Base-by-base conservation (phyloP, 2,329 filamentous ascomycete genomes). In the Moelleriella libera region DNA sequence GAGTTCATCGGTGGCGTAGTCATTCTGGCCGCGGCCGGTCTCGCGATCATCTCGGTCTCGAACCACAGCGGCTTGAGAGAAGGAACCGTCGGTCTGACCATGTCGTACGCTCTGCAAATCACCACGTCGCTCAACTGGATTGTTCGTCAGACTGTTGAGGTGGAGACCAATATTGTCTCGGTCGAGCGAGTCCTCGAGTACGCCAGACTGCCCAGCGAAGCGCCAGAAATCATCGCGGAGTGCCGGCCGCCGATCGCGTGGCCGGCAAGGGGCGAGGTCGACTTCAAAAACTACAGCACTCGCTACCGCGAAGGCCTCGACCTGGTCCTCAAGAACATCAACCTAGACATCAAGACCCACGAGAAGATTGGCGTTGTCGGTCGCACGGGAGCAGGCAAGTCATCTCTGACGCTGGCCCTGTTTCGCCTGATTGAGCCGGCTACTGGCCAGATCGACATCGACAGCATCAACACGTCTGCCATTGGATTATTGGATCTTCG, bases 121-220 rank as follows among this genome's bases (percentile, higher is more conserved):
- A 98, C 92, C 1, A 86, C 90, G 55, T 95, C 89, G 37, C 76
- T 98, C 58, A 98, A 97, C 71, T 98, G 92, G 92, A 96, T 98
- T 59, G 92, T 98, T 46, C 82, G 94, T 50, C 92, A 98, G 68
- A 96, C 89, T 0, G 92, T 98, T 34, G 94, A 98, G 66, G 92
- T 98, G n/a, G 94, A 98, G 72, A 97, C 90, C n/a, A 98, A 98
- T 66, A 98, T 98, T 59, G 90, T 98, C 43, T 95, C 90, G 8
- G 92, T 98, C 39, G 92, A 98, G 74, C 85, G 92, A 60, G 89
- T 98, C 44, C 80, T 98, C 45, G 94, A 98, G 66, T 98, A 98
- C 67, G 87, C 90, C 49, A 76, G 78, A 45, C 75, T 98, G 52
- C 89, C 90, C 30, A 92, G 85, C 63, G 92, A 98, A 69, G 90